Base-by-base conservation (phyloP, 2,329 filamentous ascomycete genomes). In the Exophiala sideris region DNA sequence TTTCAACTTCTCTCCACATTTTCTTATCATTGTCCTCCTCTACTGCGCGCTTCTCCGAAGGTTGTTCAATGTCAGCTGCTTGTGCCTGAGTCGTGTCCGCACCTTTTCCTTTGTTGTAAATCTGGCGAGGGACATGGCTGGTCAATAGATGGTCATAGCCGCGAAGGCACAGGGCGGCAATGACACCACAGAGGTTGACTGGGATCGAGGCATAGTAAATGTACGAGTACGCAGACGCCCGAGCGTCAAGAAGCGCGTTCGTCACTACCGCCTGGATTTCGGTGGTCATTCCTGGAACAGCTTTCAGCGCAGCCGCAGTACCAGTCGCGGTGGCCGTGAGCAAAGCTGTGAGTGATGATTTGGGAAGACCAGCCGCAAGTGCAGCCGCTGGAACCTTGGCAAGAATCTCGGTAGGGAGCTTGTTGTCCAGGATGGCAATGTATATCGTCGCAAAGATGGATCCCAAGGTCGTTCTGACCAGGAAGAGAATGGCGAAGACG, bases 401-500 rank as follows among this genome's bases (percentile, higher is more conserved):
- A 29, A 29, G 24, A 14, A 41, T 41, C 21, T 41, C 39, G 16
- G 18, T 20, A 20, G 39, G 39, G n/a, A 41, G 39, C 21, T 16
- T 41, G 14, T 41, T 41, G 11, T 41, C 16, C 11, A 41, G 21
- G 14, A 41, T 41, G 39, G 39, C 39, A 5, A 41, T 16, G 16
- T 41, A 41, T 16, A 41, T 41, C 16, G 39, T 21, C 18, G 39
- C 21, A 14, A 41, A 41, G 39, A 41, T 41, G 16, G 39, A 41
- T 16, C 48, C 39, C 18, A 33, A 16, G 21, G 29, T 24, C 16
- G 39, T 50, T n/a, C 48, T 29, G 38, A 14, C 20, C 8, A 50
- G 38, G 39, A 41, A 50, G 18, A 50, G 16, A 11, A 50, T 50
- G 16, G 38, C 32, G 16, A 53, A 48, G 24, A 39, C 44, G 16